A percentile compares a stretch with the other conserved stretches of the same genome.
These are phyloP conservation scores for Schoenoplectus triqueter DNA, from an alignment of 202 grass and related monocot species.

Conservation along the genomic window DNA sequence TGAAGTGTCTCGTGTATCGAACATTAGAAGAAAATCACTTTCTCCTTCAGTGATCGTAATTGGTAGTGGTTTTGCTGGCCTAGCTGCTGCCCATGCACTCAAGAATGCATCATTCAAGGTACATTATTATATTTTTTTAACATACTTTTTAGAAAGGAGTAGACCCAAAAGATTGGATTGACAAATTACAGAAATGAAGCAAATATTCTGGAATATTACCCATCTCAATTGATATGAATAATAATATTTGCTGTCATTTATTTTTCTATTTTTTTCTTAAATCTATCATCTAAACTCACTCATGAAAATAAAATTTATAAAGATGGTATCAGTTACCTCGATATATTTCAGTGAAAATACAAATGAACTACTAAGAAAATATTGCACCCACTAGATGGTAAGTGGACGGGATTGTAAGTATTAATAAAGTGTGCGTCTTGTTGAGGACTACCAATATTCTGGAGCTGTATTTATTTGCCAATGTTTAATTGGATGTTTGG, in stretches of 20 bases:
- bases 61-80: slow-evolving; percentile 92
- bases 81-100: slow-evolving; percentile 89
- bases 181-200: background rate
- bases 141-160: background rate
- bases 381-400: background rate
- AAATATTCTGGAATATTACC: background rate
- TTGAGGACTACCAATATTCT: background rate
- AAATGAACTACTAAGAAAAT: background rate
- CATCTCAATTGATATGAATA: background rate
- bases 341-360: slow-evolving; percentile 14
- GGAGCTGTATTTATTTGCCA: background rate
- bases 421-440: background rate
- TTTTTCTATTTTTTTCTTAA: background rate
- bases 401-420: slow-evolving; percentile 19
- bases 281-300: slow-evolving; percentile 12
- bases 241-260: background rate
- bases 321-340: background rate
- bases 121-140: slow-evolving; percentile 32
- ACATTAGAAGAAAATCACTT: slow-evolving; percentile 59
- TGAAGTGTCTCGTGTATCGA: slow-evolving; percentile 57
- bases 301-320: background rate
- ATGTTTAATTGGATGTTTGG: slow-evolving; percentile 24
- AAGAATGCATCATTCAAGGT: slow-evolving; percentile 89
- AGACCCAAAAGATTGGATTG: background rate
- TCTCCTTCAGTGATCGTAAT: slow-evolving; percentile 92